These are phyloP conservation scores for Pneumocystis carinii DNA, from an alignment of 1,139 yeast genomes.

Conservation along the genomic window DNA sequence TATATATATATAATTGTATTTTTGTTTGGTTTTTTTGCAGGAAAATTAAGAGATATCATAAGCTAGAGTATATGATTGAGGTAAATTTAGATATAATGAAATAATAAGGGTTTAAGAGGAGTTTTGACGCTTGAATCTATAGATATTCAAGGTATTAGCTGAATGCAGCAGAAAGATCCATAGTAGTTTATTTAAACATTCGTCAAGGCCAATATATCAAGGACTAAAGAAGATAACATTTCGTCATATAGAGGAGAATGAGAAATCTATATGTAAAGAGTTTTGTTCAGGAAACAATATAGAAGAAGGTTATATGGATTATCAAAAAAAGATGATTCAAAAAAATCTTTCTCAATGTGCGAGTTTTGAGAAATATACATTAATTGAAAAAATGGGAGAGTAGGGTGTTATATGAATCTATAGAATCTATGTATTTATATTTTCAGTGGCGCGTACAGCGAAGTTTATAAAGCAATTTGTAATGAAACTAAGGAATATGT, in stretches of 20 bases:
- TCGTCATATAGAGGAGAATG: constrained; percentile 1
- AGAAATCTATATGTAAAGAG: neutral
- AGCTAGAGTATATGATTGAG: neutral
- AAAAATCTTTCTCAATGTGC: constrained; percentile 32
- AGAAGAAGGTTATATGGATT: neutral
- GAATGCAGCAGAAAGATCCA: neutral
- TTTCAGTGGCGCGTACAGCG: constrained; percentile 85
- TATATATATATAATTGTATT: neutral
- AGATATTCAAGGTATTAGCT: neutral
- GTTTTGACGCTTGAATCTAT: neutral
- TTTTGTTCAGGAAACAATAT: neutral
- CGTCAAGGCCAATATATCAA: neutral
- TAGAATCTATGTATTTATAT: neutral
- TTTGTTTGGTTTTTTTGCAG: neutral
- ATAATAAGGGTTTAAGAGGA: neutral
- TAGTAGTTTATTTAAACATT: neutral
- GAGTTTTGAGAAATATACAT: constrained; percentile 31
- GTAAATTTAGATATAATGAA: neutral
- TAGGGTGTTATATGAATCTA: constrained; percentile 8
- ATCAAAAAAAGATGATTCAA: neutral
- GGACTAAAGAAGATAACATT: neutral
- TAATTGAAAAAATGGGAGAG: constrained; percentile 34
- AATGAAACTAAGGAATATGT: constrained; percentile 35
- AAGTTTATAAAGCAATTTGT: constrained; percentile 62
- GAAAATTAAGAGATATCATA: neutral